Evolutionary conservation across 1,284 basidiomycete genomes (phyloP), one percentile per base, ranked within the genome.

Genomic region (Cerrena zonata): DNA sequence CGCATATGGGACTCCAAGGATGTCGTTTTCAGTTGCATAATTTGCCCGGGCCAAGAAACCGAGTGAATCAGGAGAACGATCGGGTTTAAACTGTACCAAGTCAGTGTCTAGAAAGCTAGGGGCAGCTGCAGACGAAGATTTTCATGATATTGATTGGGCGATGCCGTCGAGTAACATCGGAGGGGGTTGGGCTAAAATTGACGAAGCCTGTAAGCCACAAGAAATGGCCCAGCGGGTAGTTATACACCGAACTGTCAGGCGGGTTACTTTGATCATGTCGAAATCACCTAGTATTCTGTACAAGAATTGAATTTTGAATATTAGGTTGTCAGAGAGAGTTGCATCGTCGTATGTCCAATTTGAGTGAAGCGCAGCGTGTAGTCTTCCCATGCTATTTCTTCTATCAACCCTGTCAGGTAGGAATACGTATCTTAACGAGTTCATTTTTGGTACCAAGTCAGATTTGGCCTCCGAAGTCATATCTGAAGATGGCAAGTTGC

Each of bases 321-420:
- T 1, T 64, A 52, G 27, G 74, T 66, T 15, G 5, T 71, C 62
- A 0, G 69, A 58, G 15, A 70, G 64, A 1, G 73, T 61, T 11
- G 80, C 82, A 49, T 79, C 71, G n/a, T 76, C 52, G 57, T 82
- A 77, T 1, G 69, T 71, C 80, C 80, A 86, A 15, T 65, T 58
- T 7, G 84, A 57, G 13, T 63, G 69, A 11, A 84, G 69, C 3
- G 63, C 59, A 2, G 55, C 58, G 19, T 74, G 72, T 7, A 86
- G 63, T 13, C 54, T 56, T 48, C 82, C 77, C 81, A 86, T 85
- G 36, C 75, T 67, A n/a, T 56, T 50, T 11, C 75, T 72, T 19
- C 84, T 69, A 54, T 82, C 80, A 2, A 57, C 52, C 37, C 83
- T 72, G 22, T 62, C 66, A 7, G 78, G 74, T 13, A 84, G 74